Evolutionary conservation across 1,284 basidiomycete genomes (phyloP).

Genomic region (Xanthoconium separans): DNA sequence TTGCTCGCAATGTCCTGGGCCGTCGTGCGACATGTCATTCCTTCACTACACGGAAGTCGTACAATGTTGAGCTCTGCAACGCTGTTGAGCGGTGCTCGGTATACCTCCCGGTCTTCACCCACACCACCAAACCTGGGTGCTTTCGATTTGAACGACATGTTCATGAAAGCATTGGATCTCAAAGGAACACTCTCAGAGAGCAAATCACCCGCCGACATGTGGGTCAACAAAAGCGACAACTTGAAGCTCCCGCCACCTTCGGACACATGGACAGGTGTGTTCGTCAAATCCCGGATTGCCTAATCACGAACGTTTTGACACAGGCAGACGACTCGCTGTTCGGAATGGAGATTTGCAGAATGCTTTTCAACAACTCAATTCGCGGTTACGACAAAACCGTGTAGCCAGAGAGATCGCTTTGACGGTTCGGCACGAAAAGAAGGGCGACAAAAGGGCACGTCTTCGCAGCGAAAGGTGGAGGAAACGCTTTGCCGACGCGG

Average conservation of each 20-base stretch:
- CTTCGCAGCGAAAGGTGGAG: constrained; percentile 38
- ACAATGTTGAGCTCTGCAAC: not conserved
- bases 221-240: constrained; percentile 34
- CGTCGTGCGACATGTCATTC: constrained; percentile 13
- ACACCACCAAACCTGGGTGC: not conserved
- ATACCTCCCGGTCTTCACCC: constrained; percentile 7
- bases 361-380: constrained; percentile 50
- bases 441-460: constrained; percentile 35
- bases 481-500: constrained; percentile 38
- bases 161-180: constrained; percentile 18
- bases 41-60: not conserved
- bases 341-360: constrained; percentile 32
- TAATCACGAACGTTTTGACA: constrained; percentile 7
- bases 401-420: constrained; percentile 51
- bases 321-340: constrained; percentile 45
- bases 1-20: constrained; percentile 23
- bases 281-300: not conserved
- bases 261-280: constrained; percentile 31
- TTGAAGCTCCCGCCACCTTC: constrained; percentile 25
- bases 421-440: constrained; percentile 60
- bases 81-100: constrained; percentile 8
- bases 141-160: constrained; percentile 17
- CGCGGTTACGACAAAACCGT: constrained; percentile 54
- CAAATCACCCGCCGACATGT: constrained; percentile 35
- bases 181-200: constrained; percentile 12